Evolutionary conservation across 2,329 filamentous ascomycete species (phyloP), one percentile per base, ranked within the genome.

Genomic region (Pseudocercospora pini-densiflorae): DNA sequence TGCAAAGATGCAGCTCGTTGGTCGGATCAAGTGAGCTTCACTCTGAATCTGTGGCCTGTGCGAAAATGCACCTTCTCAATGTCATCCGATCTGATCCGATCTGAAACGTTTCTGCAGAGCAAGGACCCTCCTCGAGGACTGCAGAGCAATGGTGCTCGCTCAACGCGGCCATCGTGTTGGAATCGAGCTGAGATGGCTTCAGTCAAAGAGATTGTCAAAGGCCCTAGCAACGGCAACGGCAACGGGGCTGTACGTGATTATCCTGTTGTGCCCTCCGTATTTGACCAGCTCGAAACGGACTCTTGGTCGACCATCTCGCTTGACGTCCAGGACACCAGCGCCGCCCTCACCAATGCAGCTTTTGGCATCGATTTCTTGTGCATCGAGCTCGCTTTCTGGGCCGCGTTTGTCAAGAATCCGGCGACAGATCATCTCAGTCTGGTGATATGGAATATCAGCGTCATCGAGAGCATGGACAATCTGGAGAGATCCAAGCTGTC

Each of bases 391-490:
- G 61, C 65, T 64, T 27, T 64, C 43, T 57, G 75, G 71, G 2
- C 65, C 60, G 81, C 76, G 1, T 83, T 86, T 86, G 61, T 83
- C 84, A 1, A 86, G 86, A 0, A 89, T 87, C 0, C 85, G 83
- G 31, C 81, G 81, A 75, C 92, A 92, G 1, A 92, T 79, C 70
- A 82, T 83, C 71, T 90, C 86, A 51, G 89, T 88, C 74, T 93
- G 89, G 1, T 81, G 85, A 81, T 88, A 94, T 0, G 92, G 89
- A 66, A 98, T 97, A 72, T 97, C 92, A 65, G 82, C 81, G 76
- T 98, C 94, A 74, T 97, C 88, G 62, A 86, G 85, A 16, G 93
- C 92, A 73, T 97, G 94, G 2, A 98, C 81, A 49, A 97, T 81
- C 51, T 87, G 89, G 21, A 97, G 80, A 23, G 89, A 71, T 5